Percentiles rank a stretch among this genome's conserved stretches.
Evolutionary conservation across 176 grass and related monocot species (phyloP).

Genomic region (Thalia dealbata): DNA sequence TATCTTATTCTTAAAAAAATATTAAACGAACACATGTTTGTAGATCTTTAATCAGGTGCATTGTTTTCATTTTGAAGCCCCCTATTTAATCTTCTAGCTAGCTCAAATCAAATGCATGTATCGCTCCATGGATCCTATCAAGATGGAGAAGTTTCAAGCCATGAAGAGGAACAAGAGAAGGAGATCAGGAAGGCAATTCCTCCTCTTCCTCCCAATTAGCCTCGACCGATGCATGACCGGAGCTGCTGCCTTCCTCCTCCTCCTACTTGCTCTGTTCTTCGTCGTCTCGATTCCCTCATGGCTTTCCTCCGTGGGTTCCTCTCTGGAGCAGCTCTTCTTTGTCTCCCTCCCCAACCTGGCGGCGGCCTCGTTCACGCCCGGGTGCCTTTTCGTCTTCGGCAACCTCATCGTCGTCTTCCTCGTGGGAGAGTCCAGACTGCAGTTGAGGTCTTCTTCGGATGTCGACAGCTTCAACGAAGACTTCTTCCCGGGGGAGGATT

Average conservation of each 20-base stretch:
- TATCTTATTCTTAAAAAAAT: too few species aligned
- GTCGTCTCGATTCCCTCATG: not conserved
- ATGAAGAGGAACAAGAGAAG: slow-evolving; percentile 3
- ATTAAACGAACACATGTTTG: not conserved
- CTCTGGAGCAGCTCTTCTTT: not conserved
- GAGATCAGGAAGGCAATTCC: not conserved
- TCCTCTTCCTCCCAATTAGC: not conserved
- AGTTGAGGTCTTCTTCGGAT: not conserved
- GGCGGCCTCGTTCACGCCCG: not conserved
- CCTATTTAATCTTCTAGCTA: not conserved
- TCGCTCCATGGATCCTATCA: slow-evolving; percentile 8
- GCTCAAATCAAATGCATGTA: too few species aligned
- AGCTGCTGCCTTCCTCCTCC: too few species aligned
- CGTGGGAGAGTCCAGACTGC: not conserved
- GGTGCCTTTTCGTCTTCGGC: not conserved
- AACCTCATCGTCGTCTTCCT: slow-evolving; percentile 11
- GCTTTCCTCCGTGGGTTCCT: not conserved
- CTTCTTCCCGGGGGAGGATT: not conserved
- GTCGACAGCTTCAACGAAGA: not conserved
- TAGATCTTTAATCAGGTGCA: too few species aligned
- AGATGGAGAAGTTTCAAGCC: slow-evolving; percentile 3
- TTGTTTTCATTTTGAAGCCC: too few species aligned
- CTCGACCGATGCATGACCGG: not conserved
- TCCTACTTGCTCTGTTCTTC: not conserved
- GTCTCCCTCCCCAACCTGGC: not conserved